These are phyloP conservation scores for Diaporthe caulivora DNA, from an alignment of 2,329 filamentous ascomycete species.

Conservation along the genomic window DNA sequence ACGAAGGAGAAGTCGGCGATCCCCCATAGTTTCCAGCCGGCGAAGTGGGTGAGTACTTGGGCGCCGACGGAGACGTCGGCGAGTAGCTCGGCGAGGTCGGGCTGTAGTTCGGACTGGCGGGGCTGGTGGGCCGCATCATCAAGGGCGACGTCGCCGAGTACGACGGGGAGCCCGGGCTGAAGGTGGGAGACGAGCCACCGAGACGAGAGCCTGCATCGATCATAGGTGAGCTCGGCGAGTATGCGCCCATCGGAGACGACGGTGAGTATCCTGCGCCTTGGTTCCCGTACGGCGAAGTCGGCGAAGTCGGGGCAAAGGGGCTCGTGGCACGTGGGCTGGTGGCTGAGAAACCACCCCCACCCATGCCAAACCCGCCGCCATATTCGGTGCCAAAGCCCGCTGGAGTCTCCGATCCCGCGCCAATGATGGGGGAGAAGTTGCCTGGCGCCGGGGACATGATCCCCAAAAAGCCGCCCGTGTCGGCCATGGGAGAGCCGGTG, in stretches of 20 bases:
- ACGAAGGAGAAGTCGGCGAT: slow-evolving; percentile 80
- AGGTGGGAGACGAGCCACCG: slow-evolving; percentile 68
- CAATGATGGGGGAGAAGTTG: slow-evolving; percentile 83
- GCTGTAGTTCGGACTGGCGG: slow-evolving; percentile 72
- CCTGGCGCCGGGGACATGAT: slow-evolving; percentile 72
- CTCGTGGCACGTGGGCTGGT: slow-evolving; percentile 79
- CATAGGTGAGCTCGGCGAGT: slow-evolving; percentile 82
- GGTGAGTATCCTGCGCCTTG: slow-evolving; percentile 76
- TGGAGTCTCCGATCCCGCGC: slow-evolving; percentile 78
- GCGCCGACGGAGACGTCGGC: slow-evolving; percentile 69
- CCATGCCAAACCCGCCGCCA: slow-evolving; percentile 59
- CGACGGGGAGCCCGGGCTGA: slow-evolving; percentile 73
- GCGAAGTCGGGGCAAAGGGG: slow-evolving; percentile 77
- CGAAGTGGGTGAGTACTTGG: slow-evolving; percentile 77
- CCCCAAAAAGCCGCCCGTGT: slow-evolving; percentile 73
- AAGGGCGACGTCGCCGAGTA: slow-evolving; percentile 74
- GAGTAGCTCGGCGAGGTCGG: slow-evolving; percentile 76
- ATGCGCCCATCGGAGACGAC: slow-evolving; percentile 79
- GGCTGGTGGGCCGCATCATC: slow-evolving; percentile 66
- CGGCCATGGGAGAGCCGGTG: slow-evolving; percentile 82
- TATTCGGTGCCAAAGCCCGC: slow-evolving; percentile 75
- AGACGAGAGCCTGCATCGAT: slow-evolving; percentile 66
- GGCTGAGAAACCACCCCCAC: slow-evolving; percentile 47
- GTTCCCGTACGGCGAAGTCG: slow-evolving; percentile 73
- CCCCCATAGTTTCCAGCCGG: slow-evolving; percentile 73